Percentiles rank a stretch among this genome's conserved stretches.
Evolutionary conservation across 345 rosid genomes (phyloP).

Genomic region (Alliaria petiolata): DNA sequence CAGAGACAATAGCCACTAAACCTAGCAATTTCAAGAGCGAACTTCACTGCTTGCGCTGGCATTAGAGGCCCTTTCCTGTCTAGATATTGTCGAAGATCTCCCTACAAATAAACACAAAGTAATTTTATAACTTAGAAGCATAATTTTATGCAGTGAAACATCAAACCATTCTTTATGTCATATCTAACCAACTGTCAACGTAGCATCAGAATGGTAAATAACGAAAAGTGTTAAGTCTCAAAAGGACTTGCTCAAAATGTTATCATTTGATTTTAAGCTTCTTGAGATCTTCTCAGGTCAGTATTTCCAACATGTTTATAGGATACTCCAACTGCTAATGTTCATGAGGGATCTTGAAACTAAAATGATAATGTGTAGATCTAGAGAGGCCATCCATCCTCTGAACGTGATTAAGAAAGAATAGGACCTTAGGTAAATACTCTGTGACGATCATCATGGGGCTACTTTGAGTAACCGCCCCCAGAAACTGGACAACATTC

Average conservation of each 20-base stretch:
- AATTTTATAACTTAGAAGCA: background rate
- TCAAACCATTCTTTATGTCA: background rate
- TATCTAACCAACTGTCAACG: background rate
- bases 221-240: background rate
- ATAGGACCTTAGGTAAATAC: slow-evolving; percentile 59
- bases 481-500: slow-evolving; percentile 82
- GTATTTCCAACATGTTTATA: background rate
- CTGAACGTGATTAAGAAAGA: slow-evolving; percentile 11
- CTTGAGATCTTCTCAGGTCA: background rate
- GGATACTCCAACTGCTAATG: background rate
- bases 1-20: slow-evolving; percentile 22
- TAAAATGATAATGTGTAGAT: background rate
- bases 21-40: slow-evolving; percentile 88
- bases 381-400: background rate
- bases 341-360: background rate
- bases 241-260: background rate
- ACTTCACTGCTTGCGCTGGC: slow-evolving; percentile 63
- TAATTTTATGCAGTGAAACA: slow-evolving; percentile 4
- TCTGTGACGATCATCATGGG: slow-evolving; percentile 92
- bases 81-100: slow-evolving; percentile 71
- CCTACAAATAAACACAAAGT: slow-evolving; percentile 43
- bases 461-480: slow-evolving; percentile 86
- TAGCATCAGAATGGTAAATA: background rate
- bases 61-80: slow-evolving; percentile 56
- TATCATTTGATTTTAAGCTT: background rate